These are phyloP conservation scores for Lactifluus hygrophoroides DNA, from an alignment of 768 basidiomycete genomes.

Conservation along the genomic window DNA sequence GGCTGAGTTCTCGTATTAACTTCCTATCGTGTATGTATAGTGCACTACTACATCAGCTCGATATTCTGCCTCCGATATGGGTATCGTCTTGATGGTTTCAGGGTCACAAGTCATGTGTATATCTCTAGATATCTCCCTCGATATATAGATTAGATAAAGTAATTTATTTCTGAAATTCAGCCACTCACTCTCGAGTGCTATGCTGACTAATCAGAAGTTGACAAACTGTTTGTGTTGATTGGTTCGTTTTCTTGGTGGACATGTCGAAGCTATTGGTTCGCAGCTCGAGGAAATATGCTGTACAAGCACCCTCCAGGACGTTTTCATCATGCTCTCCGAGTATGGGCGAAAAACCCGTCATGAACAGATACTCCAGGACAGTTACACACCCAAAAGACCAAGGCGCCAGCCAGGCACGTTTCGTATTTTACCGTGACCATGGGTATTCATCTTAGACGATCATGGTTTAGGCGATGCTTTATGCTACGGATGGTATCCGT, in stretches of 20 bases:
- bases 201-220: constrained; percentile 11
- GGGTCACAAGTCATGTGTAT: not conserved
- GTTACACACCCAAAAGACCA: constrained; percentile 92
- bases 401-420: constrained; percentile 79
- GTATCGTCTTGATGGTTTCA: not conserved
- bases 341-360: constrained; percentile 25
- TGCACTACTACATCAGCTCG: not conserved
- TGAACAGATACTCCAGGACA: constrained; percentile 63
- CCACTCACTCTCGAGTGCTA: not conserved
- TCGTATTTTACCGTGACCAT: not conserved
- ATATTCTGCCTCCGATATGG: not conserved
- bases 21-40: not conserved
- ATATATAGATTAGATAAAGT: not conserved
- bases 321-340: constrained; percentile 21
- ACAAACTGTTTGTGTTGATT: too few relatives aligned
- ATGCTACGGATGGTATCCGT: constrained; percentile 90
- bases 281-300: constrained; percentile 5
- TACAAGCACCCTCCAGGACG: constrained; percentile 10
- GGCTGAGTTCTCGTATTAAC: not conserved
- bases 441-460: not conserved
- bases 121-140: not conserved
- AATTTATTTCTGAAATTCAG: not conserved
- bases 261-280: constrained; percentile 12
- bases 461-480: constrained; percentile 80
- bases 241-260: not conserved